phyloP scores from a whole-genome alignment of 805 yeast genomes.

The Wickerhamiella hasegawae region DNA sequence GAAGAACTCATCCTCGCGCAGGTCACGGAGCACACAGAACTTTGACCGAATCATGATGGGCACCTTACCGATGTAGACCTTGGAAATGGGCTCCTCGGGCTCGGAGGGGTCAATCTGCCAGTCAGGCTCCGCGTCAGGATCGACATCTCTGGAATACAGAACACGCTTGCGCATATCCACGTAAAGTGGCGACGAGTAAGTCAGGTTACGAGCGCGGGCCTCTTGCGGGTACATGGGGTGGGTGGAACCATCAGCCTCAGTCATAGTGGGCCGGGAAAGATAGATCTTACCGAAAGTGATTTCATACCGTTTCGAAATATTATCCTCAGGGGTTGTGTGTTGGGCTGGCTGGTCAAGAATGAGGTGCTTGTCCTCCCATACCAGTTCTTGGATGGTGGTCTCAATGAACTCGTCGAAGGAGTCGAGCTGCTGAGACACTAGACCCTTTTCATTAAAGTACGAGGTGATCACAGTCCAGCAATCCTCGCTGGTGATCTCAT shows the following conservation, averaged over 20 bases:
- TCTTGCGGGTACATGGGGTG: slow-evolving; percentile 97
- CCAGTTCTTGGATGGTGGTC: slow-evolving; percentile 90
- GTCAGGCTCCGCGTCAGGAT: slow-evolving; percentile 28
- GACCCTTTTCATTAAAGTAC: slow-evolving; percentile 89
- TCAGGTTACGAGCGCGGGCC: slow-evolving; percentile 87
- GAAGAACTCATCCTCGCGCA: slow-evolving; percentile 84
- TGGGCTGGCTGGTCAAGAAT: slow-evolving; percentile 97
- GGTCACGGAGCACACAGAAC: slow-evolving; percentile 81
- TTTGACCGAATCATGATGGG: slow-evolving; percentile 97
- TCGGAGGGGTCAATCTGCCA: slow-evolving; percentile 45
- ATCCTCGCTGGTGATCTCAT: slow-evolving; percentile 87
- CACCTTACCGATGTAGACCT: slow-evolving; percentile 87
- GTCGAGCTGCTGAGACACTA: slow-evolving; percentile 95
- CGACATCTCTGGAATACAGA: slow-evolving; percentile 24
- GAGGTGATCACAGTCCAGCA: slow-evolving; percentile 98
- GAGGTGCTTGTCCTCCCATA: slow-evolving; percentile 85
- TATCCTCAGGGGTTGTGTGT: slow-evolving; percentile 81
- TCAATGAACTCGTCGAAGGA: slow-evolving; percentile 97
- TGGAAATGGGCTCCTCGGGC: slow-evolving; percentile 56
- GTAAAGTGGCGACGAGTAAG: slow-evolving; percentile 90
- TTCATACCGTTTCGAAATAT: slow-evolving; percentile 82
- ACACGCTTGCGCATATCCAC: slow-evolving; percentile 91
- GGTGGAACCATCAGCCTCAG: slow-evolving; percentile 99
- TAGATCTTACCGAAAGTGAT: slow-evolving; percentile 96
- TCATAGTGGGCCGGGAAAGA: slow-evolving; percentile 92